Evolutionary conservation across 768 basidiomycete genomes (phyloP), one percentile per base, ranked within the genome.

Genomic region (Phylloporus sp.): DNA sequence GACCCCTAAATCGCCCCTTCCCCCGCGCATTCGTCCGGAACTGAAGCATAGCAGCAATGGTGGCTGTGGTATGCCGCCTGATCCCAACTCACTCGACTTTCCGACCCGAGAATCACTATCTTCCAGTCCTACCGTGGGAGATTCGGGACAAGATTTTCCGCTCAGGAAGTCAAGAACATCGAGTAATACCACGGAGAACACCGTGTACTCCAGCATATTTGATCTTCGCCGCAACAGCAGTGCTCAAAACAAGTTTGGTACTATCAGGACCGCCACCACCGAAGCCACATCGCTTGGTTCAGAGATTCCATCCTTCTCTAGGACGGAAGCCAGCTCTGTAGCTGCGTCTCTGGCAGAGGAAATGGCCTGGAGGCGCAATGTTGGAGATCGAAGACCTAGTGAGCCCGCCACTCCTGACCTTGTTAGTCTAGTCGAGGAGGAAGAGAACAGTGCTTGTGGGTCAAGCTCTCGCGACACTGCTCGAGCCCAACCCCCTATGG

Each of bases 231-330:
- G 72, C 48, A 73, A 69, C 47, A 73, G 70, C 45, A 70, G 68
- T 50, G 73, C 69, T 38, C 73, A 74, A 56, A 84, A 80, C 62
- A 85, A 80, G 64, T 91, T 82, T 67, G 87, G 83, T 36, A 92
- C 90, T 11, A 81, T 91, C 54, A 77, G 87, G 60, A 91, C 90
- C n/a, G 74, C 85, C 53, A 89, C 84, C 28, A 92, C 91, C 27
- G 89, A 91, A 56, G 76, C 85, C 53, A 92, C 89, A 18, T 88
- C 86, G 34, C 67, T 78, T 34, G 66, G 63, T 15, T 72, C 73
- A 35, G 89, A 88, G 59, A 70, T 74, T 13, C 84, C 85, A 6
- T 86, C 86, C 10, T 72, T 88, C 47, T 78, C 78, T 20, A 75
- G 76, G 29, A 75, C 83, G n/a, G 86, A 89, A 60, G 88, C 80